These are phyloP conservation scores for Bondarzewia mesenterica DNA, from an alignment of 1,284 basidiomycete genomes.

Conservation along the genomic window DNA sequence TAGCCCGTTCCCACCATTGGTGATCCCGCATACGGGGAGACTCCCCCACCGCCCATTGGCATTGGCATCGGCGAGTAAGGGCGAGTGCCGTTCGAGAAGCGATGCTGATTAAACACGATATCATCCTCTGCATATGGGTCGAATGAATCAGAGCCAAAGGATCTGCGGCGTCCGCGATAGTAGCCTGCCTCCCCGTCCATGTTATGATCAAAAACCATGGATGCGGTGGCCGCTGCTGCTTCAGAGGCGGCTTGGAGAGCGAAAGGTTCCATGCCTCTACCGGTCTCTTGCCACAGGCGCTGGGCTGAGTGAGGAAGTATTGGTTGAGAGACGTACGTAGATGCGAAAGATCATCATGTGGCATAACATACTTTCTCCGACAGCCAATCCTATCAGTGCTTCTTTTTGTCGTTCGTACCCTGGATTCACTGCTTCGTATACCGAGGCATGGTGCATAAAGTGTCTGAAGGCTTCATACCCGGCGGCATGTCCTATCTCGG, in stretches of 20 bases:
- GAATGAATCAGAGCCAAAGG: constrained; percentile 4
- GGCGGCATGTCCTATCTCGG: constrained; percentile 52
- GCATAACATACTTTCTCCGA: constrained; percentile 43
- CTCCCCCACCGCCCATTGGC: background rate
- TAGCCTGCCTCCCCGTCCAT: constrained; percentile 3
- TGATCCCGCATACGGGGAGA: background rate
- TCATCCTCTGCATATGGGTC: constrained; percentile 3
- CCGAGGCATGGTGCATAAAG: constrained; percentile 42
- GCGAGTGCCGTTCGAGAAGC: background rate
- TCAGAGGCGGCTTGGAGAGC: constrained; percentile 40
- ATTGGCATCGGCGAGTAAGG: background rate
- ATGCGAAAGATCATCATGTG: constrained; percentile 5
- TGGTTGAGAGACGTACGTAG: background rate
- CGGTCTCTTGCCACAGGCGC: constrained; percentile 37
- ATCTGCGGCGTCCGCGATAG: constrained; percentile 8
- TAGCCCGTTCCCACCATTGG: background rate
- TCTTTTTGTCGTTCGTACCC: constrained; percentile 48
- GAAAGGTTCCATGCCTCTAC: constrained; percentile 33
- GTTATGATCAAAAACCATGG: constrained; percentile 33
- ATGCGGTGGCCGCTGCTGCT: constrained; percentile 48
- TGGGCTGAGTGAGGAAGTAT: constrained; percentile 21
- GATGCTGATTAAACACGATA: constrained; percentile 1
- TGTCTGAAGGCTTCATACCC: constrained; percentile 57
- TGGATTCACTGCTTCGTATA: constrained; percentile 40
- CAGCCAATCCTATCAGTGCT: constrained; percentile 45